A percentile compares a stretch with the other conserved stretches of the same genome.
Conservation (phyloP, 2,329 filamentous ascomycete species). For the Sclerotinia spermophila region DNA sequence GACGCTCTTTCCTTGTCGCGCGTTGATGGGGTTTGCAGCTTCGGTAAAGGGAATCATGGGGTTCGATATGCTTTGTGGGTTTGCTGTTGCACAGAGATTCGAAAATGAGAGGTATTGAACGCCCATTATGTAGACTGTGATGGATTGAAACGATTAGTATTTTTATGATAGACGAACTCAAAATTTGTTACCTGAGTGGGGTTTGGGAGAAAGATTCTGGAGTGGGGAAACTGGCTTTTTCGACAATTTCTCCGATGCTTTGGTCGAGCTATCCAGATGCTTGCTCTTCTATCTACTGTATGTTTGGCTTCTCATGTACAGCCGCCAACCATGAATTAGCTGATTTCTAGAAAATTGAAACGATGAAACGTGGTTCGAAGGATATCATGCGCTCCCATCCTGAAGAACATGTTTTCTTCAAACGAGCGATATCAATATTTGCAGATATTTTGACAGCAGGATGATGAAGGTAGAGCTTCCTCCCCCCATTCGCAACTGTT, state of each 20-base stretch:
- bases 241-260: background rate
- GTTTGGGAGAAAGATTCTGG: slow-evolving; percentile 11
- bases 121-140: slow-evolving; percentile 54
- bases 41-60: background rate
- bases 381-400: slow-evolving; percentile 31
- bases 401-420: slow-evolving; percentile 32
- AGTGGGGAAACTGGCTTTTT: slow-evolving; percentile 10
- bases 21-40: slow-evolving; percentile 1
- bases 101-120: slow-evolving; percentile 41
- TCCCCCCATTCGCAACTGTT: slow-evolving; percentile 33
- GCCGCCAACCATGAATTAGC: slow-evolving; percentile 20
- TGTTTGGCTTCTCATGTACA: slow-evolving; percentile 15
- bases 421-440: slow-evolving; percentile 23
- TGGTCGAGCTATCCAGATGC: slow-evolving; percentile 1
- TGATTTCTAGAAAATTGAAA: background rate
- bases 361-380: slow-evolving; percentile 33
- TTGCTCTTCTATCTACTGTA: background rate
- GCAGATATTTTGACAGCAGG: slow-evolving; percentile 22
- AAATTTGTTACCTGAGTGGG: background rate
- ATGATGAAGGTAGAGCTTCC: slow-evolving; percentile 38
- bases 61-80: background rate
- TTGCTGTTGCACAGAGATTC: background rate
- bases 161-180: slow-evolving; percentile 20
- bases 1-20: background rate
- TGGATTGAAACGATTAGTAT: slow-evolving; percentile 51